Percentiles rank a stretch among this genome's conserved stretches.
Conservation (phyloP, 208 protist genomes). For the Leptomonas pyrrhocoris region DNA sequence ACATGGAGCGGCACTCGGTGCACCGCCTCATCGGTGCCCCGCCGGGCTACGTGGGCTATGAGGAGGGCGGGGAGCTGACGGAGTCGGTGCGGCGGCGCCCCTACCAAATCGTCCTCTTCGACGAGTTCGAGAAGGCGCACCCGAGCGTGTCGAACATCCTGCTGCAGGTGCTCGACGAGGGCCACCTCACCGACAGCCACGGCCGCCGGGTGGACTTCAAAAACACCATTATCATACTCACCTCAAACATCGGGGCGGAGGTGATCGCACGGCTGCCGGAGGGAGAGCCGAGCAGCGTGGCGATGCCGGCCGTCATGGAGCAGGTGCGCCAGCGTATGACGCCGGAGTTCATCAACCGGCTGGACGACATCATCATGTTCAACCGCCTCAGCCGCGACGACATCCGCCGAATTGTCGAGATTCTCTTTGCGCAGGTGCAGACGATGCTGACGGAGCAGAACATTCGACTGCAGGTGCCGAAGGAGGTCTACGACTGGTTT, state of each 20-base stretch:
- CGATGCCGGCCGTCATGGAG: conserved; percentile 86
- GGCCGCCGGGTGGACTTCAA: conserved; percentile 97
- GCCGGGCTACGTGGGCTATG: conserved; percentile 99
- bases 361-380: conserved; percentile 98
- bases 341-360: conserved; percentile 98
- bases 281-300: conserved; percentile 45
- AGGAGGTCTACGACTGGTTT: conserved; percentile 85
- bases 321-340: conserved; percentile 88
- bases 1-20: conserved; percentile 97
- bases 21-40: conserved; percentile 97
- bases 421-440: conserved; percentile 85
- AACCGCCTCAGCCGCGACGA: conserved; percentile 86
- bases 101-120: conserved; percentile 98
- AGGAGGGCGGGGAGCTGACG: conserved; percentile 99
- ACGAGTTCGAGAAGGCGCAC: conserved; percentile 99
- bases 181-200: conserved; percentile 97
- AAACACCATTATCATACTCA: conserved; percentile 99
- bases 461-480: conserved; percentile 76
- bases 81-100: conserved; percentile 97
- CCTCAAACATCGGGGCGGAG: conserved; percentile 95
- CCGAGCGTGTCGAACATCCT: conserved; percentile 96
- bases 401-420: conserved; percentile 89
- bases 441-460: conserved; percentile 84
- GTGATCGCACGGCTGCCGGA: conserved; percentile 78
- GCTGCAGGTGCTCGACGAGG: conserved; percentile 99